Evolutionary conservation across 2,329 filamentous ascomycete genomes (phyloP), one percentile per base, ranked within the genome.

Genomic region (Cladosporium halotolerans): DNA sequence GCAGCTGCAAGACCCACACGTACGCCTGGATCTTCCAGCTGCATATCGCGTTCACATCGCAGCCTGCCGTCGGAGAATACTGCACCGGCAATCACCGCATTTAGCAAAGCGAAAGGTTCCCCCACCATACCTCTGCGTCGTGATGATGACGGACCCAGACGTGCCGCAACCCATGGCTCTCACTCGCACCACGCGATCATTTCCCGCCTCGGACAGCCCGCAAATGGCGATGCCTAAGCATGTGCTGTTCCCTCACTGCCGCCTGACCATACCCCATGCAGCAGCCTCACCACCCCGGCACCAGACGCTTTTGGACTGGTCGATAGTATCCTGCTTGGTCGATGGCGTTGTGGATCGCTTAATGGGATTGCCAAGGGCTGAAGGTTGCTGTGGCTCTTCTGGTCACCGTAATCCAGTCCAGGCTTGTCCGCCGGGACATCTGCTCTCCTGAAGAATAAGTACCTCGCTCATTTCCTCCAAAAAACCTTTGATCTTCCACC

Each of bases 171-270:
- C 9, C 18, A 38, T 31, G 18, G 14, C 42, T 14, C 23, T 31
- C 13, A 44, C 23, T 13, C 19, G 9, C 32, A 44, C 14, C 31
- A 43, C 32, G 16, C 19, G 16, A 51, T 51, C 40, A 31, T 34
- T 51, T 28, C 48, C 40, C 19, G 39, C 32, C 32, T 38, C 4
- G 45, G 45, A 39, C 18, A 33, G 16, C 11, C 34, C 33, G 16
- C 33, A 13, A 3, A 18, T 31, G 13, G 48, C 48, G 44, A 40
- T 51, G 48, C 44, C 48, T 33, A 63, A 39, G 28, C 57, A 61
- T 31, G 61, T 63, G 39, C 58, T 58, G 61, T 60, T 4, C 58
- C 62, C 49, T 63, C 61, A 51, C 48, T 43, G 48, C 40, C 40
- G 48, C 40, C 48, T 16, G 38, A 51, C 48, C 32, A 51, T 44